Evolutionary conservation across 805 yeast genomes (phyloP).

Genomic region (Starmerella riodocensis): DNA sequence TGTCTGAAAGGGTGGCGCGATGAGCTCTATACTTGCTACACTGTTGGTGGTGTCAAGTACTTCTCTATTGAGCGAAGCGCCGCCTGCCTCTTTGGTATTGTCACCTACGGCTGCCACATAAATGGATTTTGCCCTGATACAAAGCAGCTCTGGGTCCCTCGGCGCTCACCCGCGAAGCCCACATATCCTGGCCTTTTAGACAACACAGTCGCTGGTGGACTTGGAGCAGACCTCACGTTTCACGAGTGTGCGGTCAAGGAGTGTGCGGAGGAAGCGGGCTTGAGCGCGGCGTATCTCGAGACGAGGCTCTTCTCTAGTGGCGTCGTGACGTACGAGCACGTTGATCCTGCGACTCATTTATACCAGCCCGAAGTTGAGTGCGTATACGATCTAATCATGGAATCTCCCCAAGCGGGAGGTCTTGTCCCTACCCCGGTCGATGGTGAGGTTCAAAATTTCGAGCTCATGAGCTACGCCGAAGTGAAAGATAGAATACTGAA

Average conservation of each 20-base stretch:
- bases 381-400: conserved; percentile 55
- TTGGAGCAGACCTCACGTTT: conserved; percentile 67
- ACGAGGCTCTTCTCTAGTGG: conserved; percentile 42
- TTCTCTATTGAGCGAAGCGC: conserved; percentile 67
- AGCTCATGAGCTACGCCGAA: conserved; percentile 47
- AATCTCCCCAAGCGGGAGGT: conserved; percentile 19
- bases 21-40: conserved; percentile 65
- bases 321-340: conserved; percentile 44
- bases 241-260: conserved; percentile 75
- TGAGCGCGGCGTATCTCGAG: conserved; percentile 40
- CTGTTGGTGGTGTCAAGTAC: conserved; percentile 43
- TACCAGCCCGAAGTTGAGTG: conserved; percentile 84
- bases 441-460: conserved; percentile 64
- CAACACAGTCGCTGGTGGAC: conserved; percentile 90
- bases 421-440: conserved; percentile 46
- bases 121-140: conserved; percentile 44
- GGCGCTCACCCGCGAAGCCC: conserved; percentile 61
- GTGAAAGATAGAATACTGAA: conserved; percentile 37
- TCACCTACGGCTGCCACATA: conserved; percentile 81
- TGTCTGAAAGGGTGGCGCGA: conserved; percentile 54
- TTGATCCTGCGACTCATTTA: conserved; percentile 37
- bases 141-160: conserved; percentile 60
- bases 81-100: conserved; percentile 68
- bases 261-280: conserved; percentile 80
- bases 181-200: conserved; percentile 88